Evolutionary conservation across 495 filamentous ascomycete genomes (phyloP), one percentile per base, ranked within the genome.

Genomic region (Xylaria flabelliformis): DNA sequence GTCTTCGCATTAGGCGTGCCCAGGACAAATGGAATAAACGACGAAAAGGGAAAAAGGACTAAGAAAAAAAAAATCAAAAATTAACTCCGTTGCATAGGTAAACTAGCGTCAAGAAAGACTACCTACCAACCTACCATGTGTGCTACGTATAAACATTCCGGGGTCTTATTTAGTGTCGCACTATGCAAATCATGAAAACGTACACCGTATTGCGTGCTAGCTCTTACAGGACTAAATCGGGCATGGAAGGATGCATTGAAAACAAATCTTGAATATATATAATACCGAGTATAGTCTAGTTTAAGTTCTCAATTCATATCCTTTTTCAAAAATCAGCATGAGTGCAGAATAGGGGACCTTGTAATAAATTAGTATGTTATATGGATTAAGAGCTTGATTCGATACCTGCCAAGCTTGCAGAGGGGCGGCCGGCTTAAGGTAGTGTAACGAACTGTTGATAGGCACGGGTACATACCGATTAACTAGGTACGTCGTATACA

Each of bases 111-210:
- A 19, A 29, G 19, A 21, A 48, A 65, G 42, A 13, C 19, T 9
- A 36, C 34, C 34, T 36, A 36, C 32, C 32, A 34, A 36, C 36
- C 36, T 39, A 21, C 12, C 58, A 39, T 36, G 29, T 34, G n/a
- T 9, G 26, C 8, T 55, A 19, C 19, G 42, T 12, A 24, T 67
- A 53, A 53, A 53, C 29, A 34, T 67, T 41, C 64, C 46, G 24
- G 64, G 64, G 64, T 67, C 64, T 53, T 51, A 17, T 42, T 59
- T 69, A 69, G 51, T 10, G 46, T 66, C 44, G 32, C 64, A 66
- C 64, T 32, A 66, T 53, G 46, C 46, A 21, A 50, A 53, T 53
- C 46, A 36, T 32, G 53, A 17, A 56, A 7, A 39, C 36, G 32
- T 21, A 61, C 34, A 39, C 6, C 7, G 17, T 32, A n/a, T 39